Conservation (phyloP, 805 yeast species). For the Kregervanrija fluxuum region DNA sequence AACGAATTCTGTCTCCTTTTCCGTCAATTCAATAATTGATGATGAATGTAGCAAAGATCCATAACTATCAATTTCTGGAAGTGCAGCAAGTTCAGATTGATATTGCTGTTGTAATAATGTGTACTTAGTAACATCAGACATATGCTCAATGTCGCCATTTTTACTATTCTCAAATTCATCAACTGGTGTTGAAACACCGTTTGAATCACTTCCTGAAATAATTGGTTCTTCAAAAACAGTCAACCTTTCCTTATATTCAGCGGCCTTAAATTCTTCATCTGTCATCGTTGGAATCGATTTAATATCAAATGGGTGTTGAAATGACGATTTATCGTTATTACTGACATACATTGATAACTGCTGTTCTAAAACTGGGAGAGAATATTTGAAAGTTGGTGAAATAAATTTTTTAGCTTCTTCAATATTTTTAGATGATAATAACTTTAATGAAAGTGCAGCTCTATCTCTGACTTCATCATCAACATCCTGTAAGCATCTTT, state of each 20-base stretch:
- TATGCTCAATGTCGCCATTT: neutral
- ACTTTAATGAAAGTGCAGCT: constrained; percentile 77
- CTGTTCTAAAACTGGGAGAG: constrained; percentile 70
- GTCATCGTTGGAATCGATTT: constrained; percentile 56
- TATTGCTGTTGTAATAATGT: constrained; percentile 52
- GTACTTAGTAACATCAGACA: constrained; percentile 22
- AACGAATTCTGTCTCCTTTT: constrained; percentile 87
- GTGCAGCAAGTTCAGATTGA: constrained; percentile 59
- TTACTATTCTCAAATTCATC: constrained; percentile 22
- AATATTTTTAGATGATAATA: constrained; percentile 39
- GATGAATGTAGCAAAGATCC: constrained; percentile 76
- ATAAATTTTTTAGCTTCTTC: constrained; percentile 44
- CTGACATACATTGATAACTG: constrained; percentile 68
- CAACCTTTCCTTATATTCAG: constrained; percentile 50
- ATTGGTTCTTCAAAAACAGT: constrained; percentile 21
- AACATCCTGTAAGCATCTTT: constrained; percentile 77
- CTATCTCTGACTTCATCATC: constrained; percentile 98
- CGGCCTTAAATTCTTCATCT: constrained; percentile 62
- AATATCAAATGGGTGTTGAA: constrained; percentile 61
- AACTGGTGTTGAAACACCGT: constrained; percentile 3
- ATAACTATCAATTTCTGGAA: constrained; percentile 66
- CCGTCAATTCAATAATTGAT: constrained; percentile 62
- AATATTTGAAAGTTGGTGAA: constrained; percentile 61
- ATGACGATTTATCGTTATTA: constrained; percentile 36
- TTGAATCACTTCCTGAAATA: constrained; percentile 12